phyloP scores from a whole-genome alignment of 768 basidiomycete genomes.

The Suillus clintonianus region DNA sequence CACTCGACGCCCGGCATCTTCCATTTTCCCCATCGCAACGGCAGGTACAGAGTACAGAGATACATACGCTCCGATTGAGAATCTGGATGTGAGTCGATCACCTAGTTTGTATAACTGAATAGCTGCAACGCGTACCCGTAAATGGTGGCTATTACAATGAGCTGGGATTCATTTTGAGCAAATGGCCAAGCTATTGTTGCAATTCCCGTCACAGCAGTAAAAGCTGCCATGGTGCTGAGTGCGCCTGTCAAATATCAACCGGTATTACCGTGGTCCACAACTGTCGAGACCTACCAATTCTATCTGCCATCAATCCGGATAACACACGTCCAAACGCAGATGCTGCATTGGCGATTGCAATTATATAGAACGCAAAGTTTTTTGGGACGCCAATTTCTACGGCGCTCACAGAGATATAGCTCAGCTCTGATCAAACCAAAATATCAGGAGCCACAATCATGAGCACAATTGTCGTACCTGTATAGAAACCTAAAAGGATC shows the following conservation, averaged over 20 bases:
- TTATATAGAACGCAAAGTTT: constrained; percentile 61
- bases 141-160: constrained; percentile 56
- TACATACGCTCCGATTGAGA: constrained; percentile 63
- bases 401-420: constrained; percentile 65
- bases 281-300: constrained; percentile 38
- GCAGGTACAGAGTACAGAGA: constrained; percentile 57
- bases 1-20: constrained; percentile 63
- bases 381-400: constrained; percentile 46
- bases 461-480: constrained; percentile 38
- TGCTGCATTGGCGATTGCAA: constrained; percentile 68
- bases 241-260: constrained; percentile 45
- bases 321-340: constrained; percentile 54
- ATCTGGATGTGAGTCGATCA: constrained; percentile 32
- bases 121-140: constrained; percentile 55
- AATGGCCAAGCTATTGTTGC: constrained; percentile 76
- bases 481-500: constrained; percentile 70
- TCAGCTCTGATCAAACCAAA: constrained; percentile 48
- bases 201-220: constrained; percentile 53
- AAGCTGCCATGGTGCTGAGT: constrained; percentile 69
- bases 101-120: too few species aligned
- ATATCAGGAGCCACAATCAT: constrained; percentile 10
- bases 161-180: constrained; percentile 40
- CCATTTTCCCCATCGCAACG: constrained; percentile 58
- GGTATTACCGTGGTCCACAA: background rate
- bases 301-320: constrained; percentile 56